Evolutionary conservation across 2,329 filamentous ascomycete species (phyloP), one percentile per base, ranked within the genome.

Genomic region (Pyricularia grisea): DNA sequence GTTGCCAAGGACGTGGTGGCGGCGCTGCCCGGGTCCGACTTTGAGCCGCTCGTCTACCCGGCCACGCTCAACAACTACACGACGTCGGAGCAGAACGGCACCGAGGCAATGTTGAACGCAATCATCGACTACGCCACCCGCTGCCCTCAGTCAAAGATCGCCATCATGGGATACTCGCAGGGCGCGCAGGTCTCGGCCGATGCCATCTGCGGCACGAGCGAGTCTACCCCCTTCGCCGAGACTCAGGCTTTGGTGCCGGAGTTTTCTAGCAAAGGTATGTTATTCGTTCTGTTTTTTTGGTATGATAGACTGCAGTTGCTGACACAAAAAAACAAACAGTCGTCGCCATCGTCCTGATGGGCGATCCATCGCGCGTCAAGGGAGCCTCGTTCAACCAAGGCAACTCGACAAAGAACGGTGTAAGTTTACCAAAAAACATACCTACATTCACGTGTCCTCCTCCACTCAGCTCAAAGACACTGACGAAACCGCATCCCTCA

Each of bases 161-260:
- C 89, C 1, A 76, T 89, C 12, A 82, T 89, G 28, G 87, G 88
- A 4, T 90, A 89, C 77, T 88, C 85, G 1, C 87, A 88, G 78
- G 84, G 74, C 73, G 74, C 77, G 70, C 63, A 78, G 70, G 72
- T 74, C 2, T 73, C 71, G 2, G 74, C 75, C 66, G 77, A 79
- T 33, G 72, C 77, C 42, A 73, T 74, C 17, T 73, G 75, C 67
- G 74, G 72, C 65, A 72, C 73, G 23, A 72, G 69, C n/a, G 70
- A 72, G 31, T 30, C 60, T 4, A 70, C 71, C 2, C 58, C 58
- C 4, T 75, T 75, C 14, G 31, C 63, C 68, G 71, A 67, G 20
- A 67, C 70, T 28, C 69, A 71, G 12, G 30, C 71, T 12, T 70
- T 74, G 12, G 64, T 73, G 3, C 23, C 11, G 5, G 66, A 58